Evolutionary conservation across 495 filamentous ascomycete species (phyloP).

Genomic region (Lepidopterella palustris): DNA sequence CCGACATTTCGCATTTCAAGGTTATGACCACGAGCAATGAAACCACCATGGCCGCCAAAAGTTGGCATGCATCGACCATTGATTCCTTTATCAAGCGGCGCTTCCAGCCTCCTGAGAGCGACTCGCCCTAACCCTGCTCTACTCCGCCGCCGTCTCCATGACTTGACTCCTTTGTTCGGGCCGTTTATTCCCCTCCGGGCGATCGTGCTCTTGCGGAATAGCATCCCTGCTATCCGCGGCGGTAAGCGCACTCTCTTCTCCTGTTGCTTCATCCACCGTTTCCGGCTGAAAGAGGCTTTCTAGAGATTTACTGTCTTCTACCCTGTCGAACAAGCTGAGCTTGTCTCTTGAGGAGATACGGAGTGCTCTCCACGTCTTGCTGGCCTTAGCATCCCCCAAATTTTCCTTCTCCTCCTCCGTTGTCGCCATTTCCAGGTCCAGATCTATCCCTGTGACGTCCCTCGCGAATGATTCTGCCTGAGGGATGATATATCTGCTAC

Average conservation of each 20-base stretch:
- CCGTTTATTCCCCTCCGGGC: slow-evolving; percentile 25
- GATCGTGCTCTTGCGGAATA: slow-evolving; percentile 23
- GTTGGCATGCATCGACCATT: slow-evolving; percentile 19
- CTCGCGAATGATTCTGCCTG: slow-evolving; percentile 46
- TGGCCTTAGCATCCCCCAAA: slow-evolving; percentile 62
- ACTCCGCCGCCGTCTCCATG: slow-evolving; percentile 28
- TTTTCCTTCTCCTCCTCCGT: slow-evolving; percentile 61
- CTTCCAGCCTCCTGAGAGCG: slow-evolving; percentile 18
- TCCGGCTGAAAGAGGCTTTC: slow-evolving; percentile 43
- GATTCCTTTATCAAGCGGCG: slow-evolving; percentile 24
- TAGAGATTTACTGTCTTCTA: slow-evolving; percentile 71
- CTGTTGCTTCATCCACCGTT: slow-evolving; percentile 22
- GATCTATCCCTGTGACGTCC: slow-evolving; percentile 59
- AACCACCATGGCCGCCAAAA: no score
- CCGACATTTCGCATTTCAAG: no score
- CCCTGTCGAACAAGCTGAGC: slow-evolving; percentile 72
- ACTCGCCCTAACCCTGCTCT: slow-evolving; percentile 41
- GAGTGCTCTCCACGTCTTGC: slow-evolving; percentile 82
- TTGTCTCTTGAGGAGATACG: slow-evolving; percentile 67
- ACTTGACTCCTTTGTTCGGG: slow-evolving; percentile 29
- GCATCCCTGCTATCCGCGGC: slow-evolving; percentile 26
- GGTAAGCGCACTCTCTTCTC: slow-evolving; percentile 23
- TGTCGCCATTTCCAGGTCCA: slow-evolving; percentile 76
- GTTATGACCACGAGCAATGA: no score
- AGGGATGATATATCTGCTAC: slow-evolving; percentile 45